Evolutionary conservation across 805 yeast genomes (phyloP).

Genomic region (Yarrowia alimentaria): DNA sequence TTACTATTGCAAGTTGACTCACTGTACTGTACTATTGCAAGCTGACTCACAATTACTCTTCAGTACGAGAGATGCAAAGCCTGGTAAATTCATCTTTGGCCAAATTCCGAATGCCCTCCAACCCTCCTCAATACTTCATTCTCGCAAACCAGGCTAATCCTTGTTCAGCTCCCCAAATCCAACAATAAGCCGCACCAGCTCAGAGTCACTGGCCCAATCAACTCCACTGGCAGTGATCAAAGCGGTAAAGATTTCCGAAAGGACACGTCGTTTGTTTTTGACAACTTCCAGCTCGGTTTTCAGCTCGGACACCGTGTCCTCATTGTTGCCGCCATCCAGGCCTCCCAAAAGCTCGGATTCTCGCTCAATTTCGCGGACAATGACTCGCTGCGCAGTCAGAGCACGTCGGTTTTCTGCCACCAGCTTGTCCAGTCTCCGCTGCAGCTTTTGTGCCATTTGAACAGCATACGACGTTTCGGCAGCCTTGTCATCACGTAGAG

Average conservation of each 20-base stretch:
- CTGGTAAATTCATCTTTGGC: no score
- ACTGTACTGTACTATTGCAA: no score
- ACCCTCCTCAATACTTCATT: no score
- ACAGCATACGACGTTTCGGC: no score
- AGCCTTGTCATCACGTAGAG: slow-evolving; percentile 12
- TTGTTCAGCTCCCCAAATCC: slow-evolving; percentile 20
- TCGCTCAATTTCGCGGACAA: slow-evolving; percentile 3
- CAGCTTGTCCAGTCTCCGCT: neutral
- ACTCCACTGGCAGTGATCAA: slow-evolving; percentile 32
- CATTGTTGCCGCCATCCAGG: neutral
- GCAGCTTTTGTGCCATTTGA: no score
- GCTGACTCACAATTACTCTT: no score
- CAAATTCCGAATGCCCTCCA: no score
- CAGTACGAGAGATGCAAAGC: no score
- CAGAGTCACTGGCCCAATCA: slow-evolving; percentile 32
- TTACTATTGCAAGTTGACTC: no score
- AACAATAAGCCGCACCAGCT: slow-evolving; percentile 25
- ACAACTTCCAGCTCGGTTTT: slow-evolving; percentile 8
- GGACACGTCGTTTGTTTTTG: slow-evolving; percentile 27
- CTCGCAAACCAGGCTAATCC: no score
- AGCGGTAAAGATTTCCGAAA: slow-evolving; percentile 32
- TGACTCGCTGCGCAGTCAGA: neutral
- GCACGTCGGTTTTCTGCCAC: slow-evolving; percentile 1
- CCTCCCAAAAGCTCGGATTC: no score
- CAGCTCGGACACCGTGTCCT: slow-evolving; percentile 2